These are phyloP conservation scores for Fusarium sacchari DNA, from an alignment of 2,329 filamentous ascomycete genomes.

Conservation along the genomic window DNA sequence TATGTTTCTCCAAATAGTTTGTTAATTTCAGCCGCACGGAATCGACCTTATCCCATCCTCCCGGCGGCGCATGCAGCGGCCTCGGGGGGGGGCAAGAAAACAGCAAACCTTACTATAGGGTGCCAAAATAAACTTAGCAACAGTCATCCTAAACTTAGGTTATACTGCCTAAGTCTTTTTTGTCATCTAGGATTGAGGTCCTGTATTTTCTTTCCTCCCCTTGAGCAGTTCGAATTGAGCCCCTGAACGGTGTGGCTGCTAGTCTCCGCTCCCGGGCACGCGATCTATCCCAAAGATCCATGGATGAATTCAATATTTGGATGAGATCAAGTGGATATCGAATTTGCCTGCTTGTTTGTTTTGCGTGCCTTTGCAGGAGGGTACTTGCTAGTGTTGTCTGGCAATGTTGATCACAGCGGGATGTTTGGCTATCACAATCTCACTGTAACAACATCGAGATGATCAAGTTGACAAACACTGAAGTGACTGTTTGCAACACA, in stretches of 20 bases:
- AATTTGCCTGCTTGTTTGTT: conserved; percentile 15
- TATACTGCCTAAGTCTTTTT: no score
- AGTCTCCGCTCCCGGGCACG: conserved; percentile 22
- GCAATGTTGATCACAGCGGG: neutral
- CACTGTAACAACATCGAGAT: neutral
- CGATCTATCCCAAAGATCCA: conserved; percentile 9
- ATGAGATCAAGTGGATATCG: conserved; percentile 27
- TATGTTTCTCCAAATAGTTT: neutral
- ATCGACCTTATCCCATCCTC: neutral
- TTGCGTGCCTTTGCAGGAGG: neutral
- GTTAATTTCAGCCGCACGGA: conserved; percentile 7
- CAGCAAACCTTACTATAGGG: no score
- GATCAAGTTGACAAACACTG: neutral
- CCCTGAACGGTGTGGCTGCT: conserved; percentile 41
- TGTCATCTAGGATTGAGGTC: no score
- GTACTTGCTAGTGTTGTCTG: neutral
- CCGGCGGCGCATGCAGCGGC: conserved; percentile 1
- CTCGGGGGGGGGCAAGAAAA: no score
- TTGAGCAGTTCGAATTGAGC: neutral
- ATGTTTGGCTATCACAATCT: neutral
- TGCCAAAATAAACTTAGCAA: no score
- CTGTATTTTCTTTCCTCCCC: no score
- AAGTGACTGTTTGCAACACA: neutral
- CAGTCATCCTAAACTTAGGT: no score
- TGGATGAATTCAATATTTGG: neutral